Evolutionary conservation across 2,329 filamentous ascomycete genomes (phyloP).

Genomic region (Lasiodiplodia gonubiensis): DNA sequence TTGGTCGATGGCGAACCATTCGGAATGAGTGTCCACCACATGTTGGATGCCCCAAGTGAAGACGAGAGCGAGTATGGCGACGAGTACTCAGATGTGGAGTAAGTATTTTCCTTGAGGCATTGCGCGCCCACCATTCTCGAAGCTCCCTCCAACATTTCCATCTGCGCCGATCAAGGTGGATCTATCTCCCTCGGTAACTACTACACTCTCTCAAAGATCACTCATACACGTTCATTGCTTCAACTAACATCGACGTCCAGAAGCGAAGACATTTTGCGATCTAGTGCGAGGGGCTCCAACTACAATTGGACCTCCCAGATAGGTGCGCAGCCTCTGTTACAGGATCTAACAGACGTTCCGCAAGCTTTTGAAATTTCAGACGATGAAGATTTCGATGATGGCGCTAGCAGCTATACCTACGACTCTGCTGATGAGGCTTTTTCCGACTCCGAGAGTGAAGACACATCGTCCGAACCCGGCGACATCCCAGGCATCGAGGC

Average conservation of each 20-base stretch:
- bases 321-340: conserved; percentile 43
- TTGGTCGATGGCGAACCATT: conserved; percentile 83
- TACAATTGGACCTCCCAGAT: conserved; percentile 47
- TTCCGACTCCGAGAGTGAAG: conserved; percentile 61
- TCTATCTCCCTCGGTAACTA: conserved; percentile 21
- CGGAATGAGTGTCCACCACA: conserved; percentile 96
- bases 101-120: conserved; percentile 10
- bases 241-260: not conserved
- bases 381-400: conserved; percentile 51
- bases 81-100: conserved; percentile 22
- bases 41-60: conserved; percentile 74
- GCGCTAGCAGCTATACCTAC: conserved; percentile 26
- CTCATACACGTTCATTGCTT: not conserved
- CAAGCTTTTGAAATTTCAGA: conserved; percentile 60
- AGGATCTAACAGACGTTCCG: conserved; percentile 38
- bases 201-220: not conserved
- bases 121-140: not conserved
- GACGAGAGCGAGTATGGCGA: conserved; percentile 55
- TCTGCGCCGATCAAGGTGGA: not conserved
- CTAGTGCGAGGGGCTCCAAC: conserved; percentile 46
- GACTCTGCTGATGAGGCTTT: conserved; percentile 58
- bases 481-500: conserved; percentile 43
- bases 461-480: conserved; percentile 54
- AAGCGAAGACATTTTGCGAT: conserved; percentile 43
- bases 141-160: not conserved